Evolutionary conservation across 306 rosid species (phyloP).

Genomic region (Neltuma alba): DNA sequence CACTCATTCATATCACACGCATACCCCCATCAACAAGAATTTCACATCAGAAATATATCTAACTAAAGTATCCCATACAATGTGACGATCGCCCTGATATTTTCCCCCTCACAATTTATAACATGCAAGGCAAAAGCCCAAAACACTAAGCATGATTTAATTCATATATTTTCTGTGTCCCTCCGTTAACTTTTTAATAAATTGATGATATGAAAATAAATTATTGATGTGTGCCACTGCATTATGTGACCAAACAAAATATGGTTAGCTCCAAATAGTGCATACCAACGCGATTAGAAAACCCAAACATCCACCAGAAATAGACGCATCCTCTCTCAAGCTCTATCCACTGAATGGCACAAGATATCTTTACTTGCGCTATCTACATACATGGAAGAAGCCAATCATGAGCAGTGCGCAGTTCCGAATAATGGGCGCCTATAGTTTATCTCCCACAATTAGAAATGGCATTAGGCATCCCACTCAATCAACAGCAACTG

Average conservation of each 20-base stretch:
- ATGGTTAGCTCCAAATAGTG: no score
- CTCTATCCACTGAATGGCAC: not conserved
- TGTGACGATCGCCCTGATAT: not conserved
- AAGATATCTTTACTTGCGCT: not conserved
- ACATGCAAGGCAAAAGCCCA: not conserved
- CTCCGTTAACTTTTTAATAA: no score
- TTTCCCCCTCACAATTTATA: not conserved
- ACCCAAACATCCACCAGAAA: not conserved
- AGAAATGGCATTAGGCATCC: conserved; percentile 34
- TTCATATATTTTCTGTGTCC: no score
- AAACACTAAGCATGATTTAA: no score
- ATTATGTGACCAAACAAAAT: not conserved
- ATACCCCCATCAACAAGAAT: not conserved
- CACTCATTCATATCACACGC: not conserved
- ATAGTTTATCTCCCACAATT: conserved; percentile 19
- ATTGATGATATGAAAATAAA: not conserved
- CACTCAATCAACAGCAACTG: conserved; percentile 32
- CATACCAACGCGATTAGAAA: not conserved
- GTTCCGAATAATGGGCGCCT: not conserved
- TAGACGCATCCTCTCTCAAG: not conserved
- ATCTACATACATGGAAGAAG: not conserved
- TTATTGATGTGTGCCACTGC: not conserved
- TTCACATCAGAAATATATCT: not conserved
- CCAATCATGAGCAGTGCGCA: not conserved
- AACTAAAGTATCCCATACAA: not conserved